Conservation (phyloP, 441 rosid species). For the Erodium texanum region DNA sequence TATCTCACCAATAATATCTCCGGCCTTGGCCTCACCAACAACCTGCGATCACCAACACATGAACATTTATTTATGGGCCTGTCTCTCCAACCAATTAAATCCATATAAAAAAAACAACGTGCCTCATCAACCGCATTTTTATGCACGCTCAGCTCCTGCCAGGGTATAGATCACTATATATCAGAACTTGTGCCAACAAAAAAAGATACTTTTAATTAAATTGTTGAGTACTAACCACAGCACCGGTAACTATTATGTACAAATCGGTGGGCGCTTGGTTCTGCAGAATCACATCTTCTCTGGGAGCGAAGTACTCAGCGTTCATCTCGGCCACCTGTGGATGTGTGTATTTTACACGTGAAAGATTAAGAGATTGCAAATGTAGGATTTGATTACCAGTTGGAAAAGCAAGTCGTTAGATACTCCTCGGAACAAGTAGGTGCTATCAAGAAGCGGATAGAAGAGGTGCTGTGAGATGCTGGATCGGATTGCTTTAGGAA, state of each 20-base stretch:
- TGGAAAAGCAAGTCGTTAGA: slow-evolving; percentile 87
- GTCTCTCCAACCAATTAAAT: not conserved
- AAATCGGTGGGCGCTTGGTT: slow-evolving; percentile 87
- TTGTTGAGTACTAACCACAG: slow-evolving; percentile 69
- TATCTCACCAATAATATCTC: slow-evolving; percentile 67
- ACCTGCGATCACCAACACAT: slow-evolving; percentile 31
- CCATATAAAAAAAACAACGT: slow-evolving; percentile 17
- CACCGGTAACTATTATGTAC: slow-evolving; percentile 72
- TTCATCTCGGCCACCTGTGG: slow-evolving; percentile 96
- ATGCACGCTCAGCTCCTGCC: slow-evolving; percentile 51
- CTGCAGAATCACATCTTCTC: slow-evolving; percentile 79
- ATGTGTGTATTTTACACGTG: too few relatives aligned
- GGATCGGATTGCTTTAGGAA: slow-evolving; percentile 83
- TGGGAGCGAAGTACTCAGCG: slow-evolving; percentile 31
- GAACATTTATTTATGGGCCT: not conserved
- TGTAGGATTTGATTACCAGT: too few relatives aligned
- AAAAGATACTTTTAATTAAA: too few relatives aligned
- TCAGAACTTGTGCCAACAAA: too few relatives aligned
- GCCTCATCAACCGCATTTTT: slow-evolving; percentile 62
- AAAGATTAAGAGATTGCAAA: too few relatives aligned
- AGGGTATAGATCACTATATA: slow-evolving; percentile 3
- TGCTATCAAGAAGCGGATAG: slow-evolving; percentile 62
- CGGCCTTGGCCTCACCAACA: slow-evolving; percentile 52
- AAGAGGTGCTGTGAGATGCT: slow-evolving; percentile 66
- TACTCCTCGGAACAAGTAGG: slow-evolving; percentile 17